phyloP scores from a whole-genome alignment of 192 early-diverging fungal genomes.

The Coemansia sp. region DNA sequence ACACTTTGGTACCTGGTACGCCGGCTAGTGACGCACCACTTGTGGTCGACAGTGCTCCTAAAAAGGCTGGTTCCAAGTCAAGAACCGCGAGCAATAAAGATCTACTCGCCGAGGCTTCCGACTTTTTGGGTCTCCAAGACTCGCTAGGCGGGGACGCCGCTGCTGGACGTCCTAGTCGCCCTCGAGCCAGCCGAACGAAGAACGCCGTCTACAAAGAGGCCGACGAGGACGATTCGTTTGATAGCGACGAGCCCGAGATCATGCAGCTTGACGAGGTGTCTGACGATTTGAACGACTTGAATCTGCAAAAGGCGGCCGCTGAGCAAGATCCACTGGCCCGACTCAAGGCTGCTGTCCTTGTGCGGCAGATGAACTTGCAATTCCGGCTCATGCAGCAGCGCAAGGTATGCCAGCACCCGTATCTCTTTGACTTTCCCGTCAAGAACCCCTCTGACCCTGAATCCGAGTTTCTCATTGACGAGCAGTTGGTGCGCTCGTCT shows the following conservation, averaged over 20 bases:
- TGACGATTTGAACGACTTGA: slow-evolving; percentile 61
- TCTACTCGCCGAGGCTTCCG: slow-evolving; percentile 16
- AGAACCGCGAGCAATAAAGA: background rate
- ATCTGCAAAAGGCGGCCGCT: slow-evolving; percentile 23
- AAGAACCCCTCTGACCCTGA: slow-evolving; percentile 56
- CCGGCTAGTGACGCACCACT: slow-evolving; percentile 16
- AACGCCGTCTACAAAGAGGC: slow-evolving; percentile 15
- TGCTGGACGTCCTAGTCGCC: background rate
- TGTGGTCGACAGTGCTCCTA: background rate
- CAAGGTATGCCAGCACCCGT: slow-evolving; percentile 97
- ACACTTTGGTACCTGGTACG: slow-evolving; percentile 27
- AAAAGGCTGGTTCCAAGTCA: background rate
- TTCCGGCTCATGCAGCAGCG: slow-evolving; percentile 87
- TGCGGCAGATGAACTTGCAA: slow-evolving; percentile 77
- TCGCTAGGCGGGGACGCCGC: background rate
- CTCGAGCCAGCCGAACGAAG: slow-evolving; percentile 42
- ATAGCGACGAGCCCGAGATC: slow-evolving; percentile 6
- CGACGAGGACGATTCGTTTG: slow-evolving; percentile 21
- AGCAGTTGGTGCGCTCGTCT: slow-evolving; percentile 68
- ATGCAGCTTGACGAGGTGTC: slow-evolving; percentile 24
- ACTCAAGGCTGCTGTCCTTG: slow-evolving; percentile 34
- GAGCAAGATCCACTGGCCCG: slow-evolving; percentile 7
- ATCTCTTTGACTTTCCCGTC: slow-evolving; percentile 81
- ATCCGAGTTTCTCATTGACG: slow-evolving; percentile 61
- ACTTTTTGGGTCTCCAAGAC: slow-evolving; percentile 15